A percentile compares a stretch with the other conserved stretches of the same genome.
Evolutionary conservation across 257 asterid genomes (phyloP).

Genomic region (Gardenia jasminoides): DNA sequence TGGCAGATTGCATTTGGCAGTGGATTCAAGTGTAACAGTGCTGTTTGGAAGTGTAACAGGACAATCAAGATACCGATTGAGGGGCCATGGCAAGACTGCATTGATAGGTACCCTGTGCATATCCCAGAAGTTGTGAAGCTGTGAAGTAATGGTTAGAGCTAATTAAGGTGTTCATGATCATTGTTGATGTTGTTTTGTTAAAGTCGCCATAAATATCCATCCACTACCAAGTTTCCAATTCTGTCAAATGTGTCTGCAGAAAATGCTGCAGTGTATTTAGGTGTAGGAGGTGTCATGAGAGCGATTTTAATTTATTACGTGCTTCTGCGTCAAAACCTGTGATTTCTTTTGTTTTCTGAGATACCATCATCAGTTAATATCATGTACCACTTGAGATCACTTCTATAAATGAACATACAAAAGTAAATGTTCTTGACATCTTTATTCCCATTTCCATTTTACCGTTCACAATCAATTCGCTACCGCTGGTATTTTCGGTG

Average conservation of each 20-base stretch:
- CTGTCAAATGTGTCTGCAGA: conserved; percentile 8
- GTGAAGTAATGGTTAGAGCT: conserved; percentile 18
- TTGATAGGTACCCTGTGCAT: conserved; percentile 71
- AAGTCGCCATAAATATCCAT: conserved; percentile 12
- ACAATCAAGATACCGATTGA: conserved; percentile 51
- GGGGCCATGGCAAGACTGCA: conserved; percentile 83
- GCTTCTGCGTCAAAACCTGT: conserved; percentile 21
- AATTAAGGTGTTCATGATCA: not conserved
- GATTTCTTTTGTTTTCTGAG: conserved; percentile 15
- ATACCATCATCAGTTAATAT: conserved; percentile 15
- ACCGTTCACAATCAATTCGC: not conserved
- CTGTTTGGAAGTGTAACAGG: conserved; percentile 77
- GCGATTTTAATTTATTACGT: not conserved
- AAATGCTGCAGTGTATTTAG: conserved; percentile 31
- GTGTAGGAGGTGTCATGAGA: conserved; percentile 11
- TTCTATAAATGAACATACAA: conserved; percentile 11
- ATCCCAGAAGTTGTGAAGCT: conserved; percentile 81
- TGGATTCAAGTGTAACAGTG: conserved; percentile 84
- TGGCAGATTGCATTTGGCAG: conserved; percentile 94
- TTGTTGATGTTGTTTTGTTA: conserved; percentile 12
- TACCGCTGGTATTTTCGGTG: not conserved
- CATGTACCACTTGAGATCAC: conserved; percentile 7
- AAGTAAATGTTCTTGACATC: conserved; percentile 6
- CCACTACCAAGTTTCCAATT: not conserved
- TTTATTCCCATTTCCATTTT: not conserved